Evolutionary conservation across 1,284 basidiomycete species (phyloP), one percentile per base, ranked within the genome.

Genomic region (Neonothopanus nambi): DNA sequence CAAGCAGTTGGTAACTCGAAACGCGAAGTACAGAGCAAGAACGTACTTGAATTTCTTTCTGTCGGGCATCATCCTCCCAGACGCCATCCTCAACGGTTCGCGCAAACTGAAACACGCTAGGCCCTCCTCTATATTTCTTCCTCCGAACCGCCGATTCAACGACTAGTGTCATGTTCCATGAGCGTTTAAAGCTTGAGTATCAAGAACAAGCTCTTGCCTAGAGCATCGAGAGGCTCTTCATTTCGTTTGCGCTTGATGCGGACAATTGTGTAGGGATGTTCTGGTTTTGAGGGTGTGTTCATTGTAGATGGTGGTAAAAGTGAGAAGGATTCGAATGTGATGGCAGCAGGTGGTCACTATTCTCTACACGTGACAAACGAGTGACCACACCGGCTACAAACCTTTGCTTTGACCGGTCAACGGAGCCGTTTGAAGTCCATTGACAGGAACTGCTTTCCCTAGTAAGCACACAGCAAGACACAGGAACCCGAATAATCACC

Each of bases 211-310:
- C 30, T 33, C 74, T 61, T 70, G 85, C 88, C 84, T 58, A 91
- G 75, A 39, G 85, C 87, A 69, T 91, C 88, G 40, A 90, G 72
- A 30, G 88, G 87, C 63, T 89, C 89, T 61, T 91, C 89, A 40
- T 80, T 85, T 30, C 89, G 76, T 63, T 90, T 91, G 24, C 88
- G 77, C 66, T 91, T 91, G 68, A 91, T 89, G 40, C 89, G 81
- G 26, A 91, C 67, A 59, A 91, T 85, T 0, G 88, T 87, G 61
- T 80, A 85, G 2, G 81, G 67, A 37, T 78, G 75, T 17, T 44
- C 48, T 9, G 48, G 24, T 33, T 15, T 30, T 41, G 23, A 18
- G 20, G 15, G 21, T 18, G 23, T 26, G 15, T 23, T 42, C 26
- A 21, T 20, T 13, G 36, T 24, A 2, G 21, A 28, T 2, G 3